These are phyloP conservation scores for Epichloe amarillans DNA, from an alignment of 2,329 filamentous ascomycete species.

Conservation along the genomic window DNA sequence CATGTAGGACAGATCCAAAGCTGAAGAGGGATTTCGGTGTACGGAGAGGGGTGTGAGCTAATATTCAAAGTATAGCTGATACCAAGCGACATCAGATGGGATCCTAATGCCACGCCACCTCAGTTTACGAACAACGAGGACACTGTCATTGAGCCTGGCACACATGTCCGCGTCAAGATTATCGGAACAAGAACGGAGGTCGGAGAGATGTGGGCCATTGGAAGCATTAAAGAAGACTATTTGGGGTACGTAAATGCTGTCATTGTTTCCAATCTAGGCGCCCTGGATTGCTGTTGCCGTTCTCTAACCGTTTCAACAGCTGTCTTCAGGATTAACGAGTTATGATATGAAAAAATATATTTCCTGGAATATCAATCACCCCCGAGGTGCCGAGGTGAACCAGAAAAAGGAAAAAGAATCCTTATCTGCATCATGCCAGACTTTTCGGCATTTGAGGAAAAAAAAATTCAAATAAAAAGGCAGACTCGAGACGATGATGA, in stretches of 20 bases:
- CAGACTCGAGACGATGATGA: not conserved
- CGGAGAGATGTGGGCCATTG: conserved; percentile 90
- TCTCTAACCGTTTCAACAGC: conserved; percentile 8
- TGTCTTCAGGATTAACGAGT: conserved; percentile 13
- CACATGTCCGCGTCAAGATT: conserved; percentile 86
- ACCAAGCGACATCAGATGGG: conserved; percentile 82
- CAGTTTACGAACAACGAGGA: conserved; percentile 94
- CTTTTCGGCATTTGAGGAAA: not conserved
- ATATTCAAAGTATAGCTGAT: conserved; percentile 51
- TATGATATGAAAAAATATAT: not conserved
- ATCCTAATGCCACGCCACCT: conserved; percentile 89
- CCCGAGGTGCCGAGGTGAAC: not conserved
- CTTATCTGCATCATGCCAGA: not conserved
- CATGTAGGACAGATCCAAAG: conserved; percentile 45
- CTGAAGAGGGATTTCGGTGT: not conserved
- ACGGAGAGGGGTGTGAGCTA: not conserved
- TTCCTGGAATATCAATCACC: not conserved
- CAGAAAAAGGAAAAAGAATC: not conserved
- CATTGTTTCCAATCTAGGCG: not conserved
- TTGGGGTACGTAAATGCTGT: conserved; percentile 37
- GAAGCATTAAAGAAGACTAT: conserved; percentile 83
- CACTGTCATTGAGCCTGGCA: conserved; percentile 84
- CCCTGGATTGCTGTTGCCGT: not conserved
- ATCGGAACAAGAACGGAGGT: conserved; percentile 90
- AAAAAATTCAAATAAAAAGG: not conserved